A percentile compares a stretch with the other conserved stretches of the same genome.
phyloP scores from a whole-genome alignment of 306 rosid species.

The Cicer cuneatum region DNA sequence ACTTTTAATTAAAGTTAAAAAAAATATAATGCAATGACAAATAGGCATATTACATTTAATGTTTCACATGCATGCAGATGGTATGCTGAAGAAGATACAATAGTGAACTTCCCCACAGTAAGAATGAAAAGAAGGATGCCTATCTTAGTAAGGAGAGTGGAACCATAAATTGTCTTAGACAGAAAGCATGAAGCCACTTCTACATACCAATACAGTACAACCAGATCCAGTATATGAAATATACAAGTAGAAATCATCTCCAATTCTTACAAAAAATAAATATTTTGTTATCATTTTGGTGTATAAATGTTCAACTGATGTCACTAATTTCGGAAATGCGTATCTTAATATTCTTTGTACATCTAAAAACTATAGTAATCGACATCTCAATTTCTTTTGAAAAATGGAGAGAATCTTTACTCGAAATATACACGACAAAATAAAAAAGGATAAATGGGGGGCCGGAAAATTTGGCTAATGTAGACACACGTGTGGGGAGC shows the following conservation, averaged over 20 bases:
- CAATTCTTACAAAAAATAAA: too few species aligned
- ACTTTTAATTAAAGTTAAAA: neutral
- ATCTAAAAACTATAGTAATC: too few species aligned
- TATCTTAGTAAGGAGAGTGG: conserved; percentile 46
- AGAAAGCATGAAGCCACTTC: conserved; percentile 36
- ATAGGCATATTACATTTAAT: conserved; percentile 12
- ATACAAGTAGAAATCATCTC: neutral
- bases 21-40: neutral
- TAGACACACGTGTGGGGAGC: conserved; percentile 53
- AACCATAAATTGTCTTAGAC: conserved; percentile 41
- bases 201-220: conserved; percentile 25
- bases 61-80: conserved; percentile 54
- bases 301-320: too few species aligned
- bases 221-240: neutral
- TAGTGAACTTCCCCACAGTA: conserved; percentile 61
- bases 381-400: too few species aligned
- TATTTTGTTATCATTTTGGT: too few species aligned
- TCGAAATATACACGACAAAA: conserved; percentile 3
- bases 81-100: conserved; percentile 55
- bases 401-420: too few species aligned
- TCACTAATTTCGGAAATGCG: too few species aligned
- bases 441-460: conserved; percentile 32
- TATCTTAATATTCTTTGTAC: too few species aligned
- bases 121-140: conserved; percentile 64
- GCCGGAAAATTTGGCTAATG: conserved; percentile 32